Base-by-base conservation (phyloP, 1,139 yeast genomes). In the Kurtzmaniella quercitrusa region DNA sequence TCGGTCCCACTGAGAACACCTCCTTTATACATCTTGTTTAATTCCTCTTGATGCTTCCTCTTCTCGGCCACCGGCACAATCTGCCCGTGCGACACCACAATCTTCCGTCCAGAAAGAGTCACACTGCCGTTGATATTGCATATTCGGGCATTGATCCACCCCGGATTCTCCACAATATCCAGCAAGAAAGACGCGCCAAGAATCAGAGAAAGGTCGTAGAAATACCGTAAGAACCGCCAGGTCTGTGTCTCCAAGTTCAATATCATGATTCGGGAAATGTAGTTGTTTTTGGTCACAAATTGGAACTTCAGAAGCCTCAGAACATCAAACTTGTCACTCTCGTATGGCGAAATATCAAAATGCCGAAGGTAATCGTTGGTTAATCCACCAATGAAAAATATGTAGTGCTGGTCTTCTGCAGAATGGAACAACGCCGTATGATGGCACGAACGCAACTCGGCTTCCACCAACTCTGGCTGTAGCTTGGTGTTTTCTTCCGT, bases 311-410 rank as follows among this genome's bases (percentile, higher is more conserved):
- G 47, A 34, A 71, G 53, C 39, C 71, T 55, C 3, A 72, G 56
- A 3, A 72, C 63, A 50, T 73, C 77, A 45, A 65, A 62, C 42
- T 67, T 66, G 37, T 63, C 65, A 41, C 66, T 57, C 11, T 52
- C 36, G 45, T 69, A 69, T 0, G 67, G 70, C 3, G 11, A 15
- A 3, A 37, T 31, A 42, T 71, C 75, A 46, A 57, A 62, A 40
- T 58, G 58, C 17, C 75, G 53, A 21, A 73, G 57, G 47, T 57
- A 65, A 45, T 70, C 73, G 44, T 70, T 67, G 37, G 57, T 49
- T 46, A 70, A 63, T 1, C 78, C 78, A 9, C 77, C 77, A 21
- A 70, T 41, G 40, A 73, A 69, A 33, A 71, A 59, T n/a, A 72
- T 54, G 45, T 65, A 67, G 42, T 66, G 70, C 21, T 62, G 54